These are phyloP conservation scores for Colletotrichum noveboracense DNA, from an alignment of 2,329 filamentous ascomycete species.

Conservation along the genomic window DNA sequence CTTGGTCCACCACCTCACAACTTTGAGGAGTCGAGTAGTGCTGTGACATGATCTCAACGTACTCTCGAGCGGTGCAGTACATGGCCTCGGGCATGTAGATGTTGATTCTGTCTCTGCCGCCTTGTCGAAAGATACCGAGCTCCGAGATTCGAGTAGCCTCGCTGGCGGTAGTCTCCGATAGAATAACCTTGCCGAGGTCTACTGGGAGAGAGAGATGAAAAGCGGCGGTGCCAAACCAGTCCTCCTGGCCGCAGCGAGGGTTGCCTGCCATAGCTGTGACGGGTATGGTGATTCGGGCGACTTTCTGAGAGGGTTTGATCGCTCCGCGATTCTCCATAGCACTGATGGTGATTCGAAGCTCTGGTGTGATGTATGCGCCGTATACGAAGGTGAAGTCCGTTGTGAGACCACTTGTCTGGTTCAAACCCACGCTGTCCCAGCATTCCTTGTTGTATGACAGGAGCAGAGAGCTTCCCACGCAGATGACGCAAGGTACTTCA, in stretches of 20 bases:
- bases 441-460: not conserved
- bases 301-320: not conserved
- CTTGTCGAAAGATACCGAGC: not conserved
- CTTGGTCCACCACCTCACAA: not conserved
- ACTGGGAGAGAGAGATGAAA: not conserved
- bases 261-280: not conserved
- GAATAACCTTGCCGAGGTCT: not conserved
- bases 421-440: not conserved
- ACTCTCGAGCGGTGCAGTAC: not conserved
- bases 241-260: not conserved
- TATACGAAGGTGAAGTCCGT: not conserved
- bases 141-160: not conserved
- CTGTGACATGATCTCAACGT: not conserved
- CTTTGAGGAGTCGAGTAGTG: not conserved
- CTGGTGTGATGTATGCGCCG: not conserved
- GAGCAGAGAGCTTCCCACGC: not conserved
- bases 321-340: not conserved
- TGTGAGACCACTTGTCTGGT: accelerated
- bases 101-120: not conserved
- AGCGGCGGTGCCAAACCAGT: not conserved
- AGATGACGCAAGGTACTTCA: not conserved
- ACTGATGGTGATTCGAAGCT: not conserved
- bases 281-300: not conserved
- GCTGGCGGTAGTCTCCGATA: not conserved
- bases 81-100: not conserved